Percentiles rank a stretch among this genome's conserved stretches.
phyloP scores from a whole-genome alignment of 306 rosid genomes.

The Calophaca sinica region DNA sequence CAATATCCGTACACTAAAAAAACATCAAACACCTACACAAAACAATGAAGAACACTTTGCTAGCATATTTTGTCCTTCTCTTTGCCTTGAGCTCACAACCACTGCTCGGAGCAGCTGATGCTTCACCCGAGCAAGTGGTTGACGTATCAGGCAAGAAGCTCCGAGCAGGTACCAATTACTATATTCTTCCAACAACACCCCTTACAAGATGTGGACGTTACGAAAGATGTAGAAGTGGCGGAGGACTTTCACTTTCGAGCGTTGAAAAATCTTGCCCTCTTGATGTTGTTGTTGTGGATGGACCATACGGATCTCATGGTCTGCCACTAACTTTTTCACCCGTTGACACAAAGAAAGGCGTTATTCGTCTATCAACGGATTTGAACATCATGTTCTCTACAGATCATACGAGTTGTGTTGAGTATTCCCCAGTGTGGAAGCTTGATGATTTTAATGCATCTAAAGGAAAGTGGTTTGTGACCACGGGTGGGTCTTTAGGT shows the following conservation, averaged over 20 bases:
- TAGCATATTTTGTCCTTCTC: too few species aligned
- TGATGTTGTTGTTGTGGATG: slow-evolving; percentile 45
- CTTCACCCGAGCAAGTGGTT: slow-evolving; percentile 40
- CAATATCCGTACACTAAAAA: too few species aligned
- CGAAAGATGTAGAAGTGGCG: neutral
- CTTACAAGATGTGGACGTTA: neutral
- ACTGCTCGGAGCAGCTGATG: too few species aligned
- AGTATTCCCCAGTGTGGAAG: slow-evolving; percentile 54
- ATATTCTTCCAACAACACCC: slow-evolving; percentile 15
- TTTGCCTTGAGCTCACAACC: too few species aligned
- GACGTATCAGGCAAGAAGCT: slow-evolving; percentile 47
- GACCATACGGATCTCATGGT: slow-evolving; percentile 29
- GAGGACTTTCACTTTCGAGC: neutral
- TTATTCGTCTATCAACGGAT: slow-evolving; percentile 51
- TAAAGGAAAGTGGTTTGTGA: slow-evolving; percentile 49
- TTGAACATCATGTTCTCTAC: slow-evolving; percentile 53
- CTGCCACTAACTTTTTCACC: slow-evolving; percentile 50
- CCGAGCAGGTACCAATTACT: slow-evolving; percentile 28
- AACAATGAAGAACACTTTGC: too few species aligned
- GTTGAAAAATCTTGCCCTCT: slow-evolving; percentile 45
- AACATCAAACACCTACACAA: too few species aligned
- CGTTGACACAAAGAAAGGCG: slow-evolving; percentile 35
- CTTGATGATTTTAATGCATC: slow-evolving; percentile 33
- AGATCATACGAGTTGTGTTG: neutral
- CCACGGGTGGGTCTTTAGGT: slow-evolving; percentile 48